Evolutionary conservation across 768 basidiomycete genomes (phyloP), one percentile per base, ranked within the genome.

Genomic region (Collybia mongolica): DNA sequence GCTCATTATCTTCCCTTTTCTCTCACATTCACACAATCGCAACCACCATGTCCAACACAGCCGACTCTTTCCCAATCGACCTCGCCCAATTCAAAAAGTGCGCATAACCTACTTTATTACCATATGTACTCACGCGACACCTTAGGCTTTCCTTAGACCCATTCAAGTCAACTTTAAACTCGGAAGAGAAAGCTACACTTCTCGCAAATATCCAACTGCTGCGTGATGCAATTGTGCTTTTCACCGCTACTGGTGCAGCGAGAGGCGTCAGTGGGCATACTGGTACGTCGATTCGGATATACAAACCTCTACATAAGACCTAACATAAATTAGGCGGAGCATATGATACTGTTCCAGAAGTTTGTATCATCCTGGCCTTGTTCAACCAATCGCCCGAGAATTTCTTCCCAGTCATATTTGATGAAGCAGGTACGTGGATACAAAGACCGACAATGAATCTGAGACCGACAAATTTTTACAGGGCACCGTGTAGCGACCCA

Each of bases 401-500:
- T 52, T 90, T 79, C 58, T 69, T 82, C 17, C 86, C 87, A 0
- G 75, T 88, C 51, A 69, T 90, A 22, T 92, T 90, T 53, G 88
- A 92, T 57, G 89, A 92, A 65, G 89, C 89, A 36, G 89, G 89
- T 89, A 50, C 47, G 81, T 68, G n/a, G 12, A 37, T 12, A 39
- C 7, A 29, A 3, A 26, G 7, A 11, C 39, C 35, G 12, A 6
- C 6, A 17, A 39, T 44, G 22, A 18, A 22, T 28, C 17, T 47
- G 46, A 54, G 44, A 53, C 35, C 51, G 15, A 35, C 17, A 55
- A 6, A 41, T 51, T 49, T 41, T 2, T 38, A 39, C 50, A 88
- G 92, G 92, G 26, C 92, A 93, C 61, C 88, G 92, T 61, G 92
- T 94, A 50, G 92, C 91, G 1, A 93, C 90, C 0, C 92, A 94